Evolutionary conservation across 441 rosid species (phyloP).

Genomic region (Populus hybrid): DNA sequence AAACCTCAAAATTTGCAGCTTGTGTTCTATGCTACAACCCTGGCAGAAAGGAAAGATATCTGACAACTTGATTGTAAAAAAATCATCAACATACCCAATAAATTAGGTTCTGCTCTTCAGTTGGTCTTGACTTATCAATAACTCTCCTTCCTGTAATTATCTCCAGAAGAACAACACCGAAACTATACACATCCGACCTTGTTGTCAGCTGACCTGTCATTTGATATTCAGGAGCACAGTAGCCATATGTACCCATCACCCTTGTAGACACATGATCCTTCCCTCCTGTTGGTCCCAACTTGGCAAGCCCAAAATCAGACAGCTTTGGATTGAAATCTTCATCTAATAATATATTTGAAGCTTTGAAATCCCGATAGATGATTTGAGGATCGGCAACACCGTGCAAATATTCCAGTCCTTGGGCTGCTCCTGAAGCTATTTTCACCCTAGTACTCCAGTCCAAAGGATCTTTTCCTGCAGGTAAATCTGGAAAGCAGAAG

Average conservation of each 20-base stretch:
- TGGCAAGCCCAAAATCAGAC: conserved; percentile 92
- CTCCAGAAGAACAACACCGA: conserved; percentile 85
- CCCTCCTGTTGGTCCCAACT: conserved; percentile 78
- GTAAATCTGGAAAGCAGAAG: conserved; percentile 37
- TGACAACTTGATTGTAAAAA: neutral
- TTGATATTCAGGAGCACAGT: conserved; percentile 87
- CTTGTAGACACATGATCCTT: conserved; percentile 76
- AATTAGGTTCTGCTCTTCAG: conserved; percentile 70
- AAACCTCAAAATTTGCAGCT: conserved; percentile 4
- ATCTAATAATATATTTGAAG: conserved; percentile 76
- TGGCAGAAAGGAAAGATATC: neutral
- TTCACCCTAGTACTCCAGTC: conserved; percentile 85
- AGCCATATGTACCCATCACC: conserved; percentile 94
- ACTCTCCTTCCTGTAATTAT: conserved; percentile 86
- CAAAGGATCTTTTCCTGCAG: conserved; percentile 40
- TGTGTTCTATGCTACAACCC: neutral
- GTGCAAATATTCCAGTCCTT: conserved; percentile 81
- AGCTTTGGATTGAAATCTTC: conserved; percentile 73
- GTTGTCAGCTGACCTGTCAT: conserved; percentile 63
- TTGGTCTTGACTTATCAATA: conserved; percentile 56
- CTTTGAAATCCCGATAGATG: conserved; percentile 84
- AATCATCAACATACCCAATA: conserved; percentile 54
- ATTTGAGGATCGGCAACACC: conserved; percentile 74
- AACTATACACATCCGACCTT: conserved; percentile 83
- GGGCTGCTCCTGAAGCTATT: conserved; percentile 75